Conservation (phyloP, 2,329 filamentous ascomycete species). For the Cytospora paraplurivora region DNA sequence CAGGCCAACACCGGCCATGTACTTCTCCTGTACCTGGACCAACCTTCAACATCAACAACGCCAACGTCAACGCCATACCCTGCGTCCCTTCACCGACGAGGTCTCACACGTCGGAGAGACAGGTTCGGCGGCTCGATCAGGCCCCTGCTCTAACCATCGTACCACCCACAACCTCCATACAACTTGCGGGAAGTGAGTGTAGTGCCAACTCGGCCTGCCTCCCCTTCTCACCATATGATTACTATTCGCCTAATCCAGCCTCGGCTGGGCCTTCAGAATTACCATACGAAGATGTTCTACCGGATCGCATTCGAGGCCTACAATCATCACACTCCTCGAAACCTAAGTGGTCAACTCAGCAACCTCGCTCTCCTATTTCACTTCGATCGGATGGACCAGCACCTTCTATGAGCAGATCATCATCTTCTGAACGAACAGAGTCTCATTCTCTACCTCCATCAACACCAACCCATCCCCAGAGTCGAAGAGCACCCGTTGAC, state of each 20-base stretch:
- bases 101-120: conserved; percentile 47
- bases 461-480: conserved; percentile 34
- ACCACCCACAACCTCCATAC: conserved; percentile 37
- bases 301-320: conserved; percentile 1
- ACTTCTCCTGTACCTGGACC: conserved; percentile 40
- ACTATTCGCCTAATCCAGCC: conserved; percentile 17
- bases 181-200: conserved; percentile 34
- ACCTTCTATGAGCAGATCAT: conserved; percentile 35
- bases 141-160: conserved; percentile 48
- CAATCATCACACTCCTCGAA: conserved; percentile 19
- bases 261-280: conserved; percentile 13
- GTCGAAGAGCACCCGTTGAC: conserved; percentile 55
- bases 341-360: conserved; percentile 32
- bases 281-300: conserved; percentile 1
- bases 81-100: conserved; percentile 53
- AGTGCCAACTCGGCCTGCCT: conserved; percentile 33
- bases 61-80: conserved; percentile 42
- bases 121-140: conserved; percentile 42
- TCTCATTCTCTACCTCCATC: conserved; percentile 31
- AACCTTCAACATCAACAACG: conserved; percentile 40
- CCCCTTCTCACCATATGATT: conserved; percentile 22
- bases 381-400: conserved; percentile 11
- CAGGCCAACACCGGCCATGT: conserved; percentile 39
- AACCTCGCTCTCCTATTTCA: conserved; percentile 28
- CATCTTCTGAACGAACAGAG: conserved; percentile 31